Conservation (phyloP, 495 filamentous ascomycete genomes). For the Penicillium subrubescens region DNA sequence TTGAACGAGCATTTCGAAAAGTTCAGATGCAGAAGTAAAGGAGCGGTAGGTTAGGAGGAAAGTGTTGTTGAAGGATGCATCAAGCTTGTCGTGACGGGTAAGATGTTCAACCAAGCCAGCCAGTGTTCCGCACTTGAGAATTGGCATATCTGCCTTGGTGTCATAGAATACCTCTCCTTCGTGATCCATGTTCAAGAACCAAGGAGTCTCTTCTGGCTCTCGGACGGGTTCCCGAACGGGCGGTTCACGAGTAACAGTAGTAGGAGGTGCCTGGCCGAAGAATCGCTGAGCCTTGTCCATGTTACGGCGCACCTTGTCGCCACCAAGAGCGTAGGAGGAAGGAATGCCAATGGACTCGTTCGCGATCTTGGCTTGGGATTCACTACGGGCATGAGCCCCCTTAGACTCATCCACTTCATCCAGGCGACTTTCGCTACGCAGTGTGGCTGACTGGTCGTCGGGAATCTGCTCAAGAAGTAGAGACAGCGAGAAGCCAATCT, state of each 20-base stretch:
- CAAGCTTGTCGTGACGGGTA: slow-evolving; percentile 91
- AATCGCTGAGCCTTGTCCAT: slow-evolving; percentile 84
- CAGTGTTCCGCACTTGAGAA: slow-evolving; percentile 85
- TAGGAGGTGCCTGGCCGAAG: slow-evolving; percentile 80
- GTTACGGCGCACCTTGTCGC: slow-evolving; percentile 65
- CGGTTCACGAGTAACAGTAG: slow-evolving; percentile 48
- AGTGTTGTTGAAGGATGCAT: slow-evolving; percentile 95
- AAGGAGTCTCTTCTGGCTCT: slow-evolving; percentile 73
- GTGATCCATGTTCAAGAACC: slow-evolving; percentile 83
- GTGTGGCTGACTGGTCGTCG: slow-evolving; percentile 31
- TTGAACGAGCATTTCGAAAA: slow-evolving; percentile 90
- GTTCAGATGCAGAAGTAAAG: slow-evolving; percentile 84
- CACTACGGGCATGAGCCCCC: slow-evolving; percentile 33
- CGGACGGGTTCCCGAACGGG: slow-evolving; percentile 48
- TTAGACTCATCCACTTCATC: slow-evolving; percentile 38
- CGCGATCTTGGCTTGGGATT: slow-evolving; percentile 37
- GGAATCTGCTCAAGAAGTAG: slow-evolving; percentile 81
- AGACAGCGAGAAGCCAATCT: slow-evolving; percentile 84
- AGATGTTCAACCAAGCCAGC: slow-evolving; percentile 92
- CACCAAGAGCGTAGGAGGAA: slow-evolving; percentile 63
- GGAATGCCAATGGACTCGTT: slow-evolving; percentile 58
- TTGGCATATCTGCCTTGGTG: slow-evolving; percentile 67
- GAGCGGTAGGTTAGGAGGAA: slow-evolving; percentile 97
- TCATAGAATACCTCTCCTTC: slow-evolving; percentile 92
- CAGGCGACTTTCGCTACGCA: slow-evolving; percentile 41